These are phyloP conservation scores for Fusarium odoratissimum DNA, from an alignment of 2,329 filamentous ascomycete species.

Conservation along the genomic window DNA sequence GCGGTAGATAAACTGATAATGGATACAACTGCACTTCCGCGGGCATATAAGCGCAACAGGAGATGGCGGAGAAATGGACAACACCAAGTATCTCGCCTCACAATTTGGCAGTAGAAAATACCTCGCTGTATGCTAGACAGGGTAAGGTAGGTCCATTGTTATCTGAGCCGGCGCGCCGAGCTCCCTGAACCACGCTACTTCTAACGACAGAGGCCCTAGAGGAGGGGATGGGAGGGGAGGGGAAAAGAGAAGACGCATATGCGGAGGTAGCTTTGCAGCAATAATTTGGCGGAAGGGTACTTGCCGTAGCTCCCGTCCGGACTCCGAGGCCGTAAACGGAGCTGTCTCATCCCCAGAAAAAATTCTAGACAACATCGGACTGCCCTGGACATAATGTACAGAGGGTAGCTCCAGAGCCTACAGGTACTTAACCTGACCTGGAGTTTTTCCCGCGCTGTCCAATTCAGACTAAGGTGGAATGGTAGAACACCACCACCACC, in stretches of 20 bases:
- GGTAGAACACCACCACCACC: conserved; percentile 13
- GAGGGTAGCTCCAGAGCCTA: conserved; percentile 19
- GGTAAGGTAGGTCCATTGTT: background rate
- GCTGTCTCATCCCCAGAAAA: conserved; percentile 47
- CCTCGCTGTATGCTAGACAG: background rate
- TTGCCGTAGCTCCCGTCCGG: conserved; percentile 39
- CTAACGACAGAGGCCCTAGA: background rate
- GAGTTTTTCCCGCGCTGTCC: conserved; percentile 33
- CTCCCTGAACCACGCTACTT: background rate
- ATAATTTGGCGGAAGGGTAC: background rate
- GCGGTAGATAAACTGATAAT: conserved; percentile 6
- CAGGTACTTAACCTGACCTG: conserved; percentile 19
- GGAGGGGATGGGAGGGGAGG: background rate
- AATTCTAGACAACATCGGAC: conserved; percentile 44
- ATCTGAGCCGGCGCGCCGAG: conserved; percentile 1
- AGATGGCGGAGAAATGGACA: conserved; percentile 1
- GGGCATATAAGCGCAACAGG: background rate
- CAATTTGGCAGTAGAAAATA: background rate
- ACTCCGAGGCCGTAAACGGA: conserved; percentile 55
- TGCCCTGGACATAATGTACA: background rate
- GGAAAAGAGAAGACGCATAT: background rate
- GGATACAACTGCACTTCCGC: conserved; percentile 11
- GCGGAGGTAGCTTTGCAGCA: background rate
- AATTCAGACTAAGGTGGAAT: conserved; percentile 16
- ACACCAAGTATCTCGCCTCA: background rate